Conservation (phyloP, 208 protist genomes). For the Acanthamoeba triangularis region DNA sequence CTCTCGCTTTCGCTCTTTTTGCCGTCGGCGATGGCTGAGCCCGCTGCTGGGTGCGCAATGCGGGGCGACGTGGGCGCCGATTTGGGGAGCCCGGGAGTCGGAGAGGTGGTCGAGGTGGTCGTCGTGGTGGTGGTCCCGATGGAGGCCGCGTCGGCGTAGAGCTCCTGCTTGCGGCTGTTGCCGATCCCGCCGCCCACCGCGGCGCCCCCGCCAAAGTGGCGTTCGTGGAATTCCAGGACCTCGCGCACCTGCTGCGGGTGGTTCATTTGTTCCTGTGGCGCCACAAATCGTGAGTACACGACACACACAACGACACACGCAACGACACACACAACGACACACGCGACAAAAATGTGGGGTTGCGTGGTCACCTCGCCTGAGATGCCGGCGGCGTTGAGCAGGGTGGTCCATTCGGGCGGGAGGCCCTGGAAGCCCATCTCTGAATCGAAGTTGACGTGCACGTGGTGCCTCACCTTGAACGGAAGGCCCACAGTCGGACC, state of each 20-base stretch:
- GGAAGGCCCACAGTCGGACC: conserved; percentile 8
- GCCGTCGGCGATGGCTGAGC: not conserved
- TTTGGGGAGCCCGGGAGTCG: too few relatives aligned
- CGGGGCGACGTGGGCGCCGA: not conserved
- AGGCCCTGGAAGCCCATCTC: conserved; percentile 59
- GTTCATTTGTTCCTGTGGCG: conserved; percentile 26
- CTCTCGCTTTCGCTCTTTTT: not conserved
- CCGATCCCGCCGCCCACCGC: not conserved
- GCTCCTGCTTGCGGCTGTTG: not conserved
- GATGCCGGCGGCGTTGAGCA: conserved; percentile 59
- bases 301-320: not conserved
- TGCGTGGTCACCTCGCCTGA: not conserved
- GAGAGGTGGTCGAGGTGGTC: not conserved
- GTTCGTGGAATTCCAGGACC: conserved; percentile 58
- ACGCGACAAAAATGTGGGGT: not conserved
- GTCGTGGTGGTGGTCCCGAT: not conserved
- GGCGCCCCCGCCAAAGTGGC: conserved; percentile 13
- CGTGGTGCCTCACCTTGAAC: conserved; percentile 56
- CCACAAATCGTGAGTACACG: too few relatives aligned
- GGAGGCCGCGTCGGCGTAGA: not conserved
- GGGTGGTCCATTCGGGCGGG: conserved; percentile 44
- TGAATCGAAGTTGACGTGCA: conserved; percentile 65
- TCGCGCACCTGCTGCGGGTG: conserved; percentile 22
- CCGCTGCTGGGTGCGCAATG: not conserved
- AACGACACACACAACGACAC: too few relatives aligned